These are phyloP conservation scores for Priceomyces carsonii DNA, from an alignment of 805 yeast species.

Conservation along the genomic window DNA sequence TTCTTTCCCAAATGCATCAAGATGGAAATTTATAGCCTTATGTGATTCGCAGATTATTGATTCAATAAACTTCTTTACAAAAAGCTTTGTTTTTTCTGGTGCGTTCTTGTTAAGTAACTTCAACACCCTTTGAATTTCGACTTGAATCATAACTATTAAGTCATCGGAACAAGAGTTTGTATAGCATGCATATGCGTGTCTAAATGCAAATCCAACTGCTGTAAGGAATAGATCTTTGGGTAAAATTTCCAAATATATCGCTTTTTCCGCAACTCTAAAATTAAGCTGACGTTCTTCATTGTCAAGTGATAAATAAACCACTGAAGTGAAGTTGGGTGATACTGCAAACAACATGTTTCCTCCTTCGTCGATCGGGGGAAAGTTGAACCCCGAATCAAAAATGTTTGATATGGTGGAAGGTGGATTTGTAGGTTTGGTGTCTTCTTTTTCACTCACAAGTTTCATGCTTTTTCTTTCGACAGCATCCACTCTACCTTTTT, in stretches of 20 bases:
- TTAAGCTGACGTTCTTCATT: constrained; percentile 13
- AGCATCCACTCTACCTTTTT: constrained; percentile 47
- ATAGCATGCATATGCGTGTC: constrained; percentile 72
- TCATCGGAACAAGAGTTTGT: constrained; percentile 70
- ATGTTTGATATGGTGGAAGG: constrained; percentile 42
- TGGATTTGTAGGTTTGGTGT: constrained; percentile 6
- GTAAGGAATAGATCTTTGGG: constrained; percentile 40
- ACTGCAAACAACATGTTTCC: constrained; percentile 38
- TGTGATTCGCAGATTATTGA: constrained; percentile 66
- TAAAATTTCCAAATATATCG: constrained; percentile 11
- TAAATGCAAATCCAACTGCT: constrained; percentile 61
- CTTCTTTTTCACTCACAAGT: constrained; percentile 13
- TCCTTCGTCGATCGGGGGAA: constrained; percentile 27
- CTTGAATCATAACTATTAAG: constrained; percentile 55
- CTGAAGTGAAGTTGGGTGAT: constrained; percentile 53
- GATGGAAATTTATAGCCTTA: constrained; percentile 68
- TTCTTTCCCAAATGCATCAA: constrained; percentile 65
- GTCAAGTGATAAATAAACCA: constrained; percentile 25
- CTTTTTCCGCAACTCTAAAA: constrained; percentile 22
- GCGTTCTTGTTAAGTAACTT: constrained; percentile 12
- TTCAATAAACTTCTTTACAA: constrained; percentile 27
- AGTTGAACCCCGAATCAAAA: constrained; percentile 55
- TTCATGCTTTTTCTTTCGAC: constrained; percentile 39
- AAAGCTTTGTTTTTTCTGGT: constrained; percentile 12
- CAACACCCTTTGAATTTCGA: constrained; percentile 36